These are phyloP conservation scores for Pseudozyma sp. DNA, from an alignment of 1,284 basidiomycete genomes.

Conservation along the genomic window DNA sequence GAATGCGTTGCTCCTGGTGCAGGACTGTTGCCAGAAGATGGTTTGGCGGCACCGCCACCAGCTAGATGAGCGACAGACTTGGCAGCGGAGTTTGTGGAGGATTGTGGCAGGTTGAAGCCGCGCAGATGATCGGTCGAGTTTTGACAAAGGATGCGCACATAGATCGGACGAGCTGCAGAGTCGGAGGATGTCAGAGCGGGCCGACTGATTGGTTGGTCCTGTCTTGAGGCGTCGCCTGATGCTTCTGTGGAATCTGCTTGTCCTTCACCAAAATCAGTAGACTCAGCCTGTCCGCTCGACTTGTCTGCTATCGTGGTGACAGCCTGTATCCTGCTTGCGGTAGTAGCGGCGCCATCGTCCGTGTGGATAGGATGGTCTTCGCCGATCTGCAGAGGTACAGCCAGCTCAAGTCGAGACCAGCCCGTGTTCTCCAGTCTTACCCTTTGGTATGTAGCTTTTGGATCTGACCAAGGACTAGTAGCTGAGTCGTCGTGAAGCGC, in stretches of 20 bases:
- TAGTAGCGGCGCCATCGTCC: not conserved
- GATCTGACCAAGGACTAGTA: constrained; percentile 60
- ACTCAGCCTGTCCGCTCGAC: constrained; percentile 5
- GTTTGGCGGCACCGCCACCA: constrained; percentile 21
- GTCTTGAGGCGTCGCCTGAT: too few relatives aligned
- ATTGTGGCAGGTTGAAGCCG: constrained; percentile 26
- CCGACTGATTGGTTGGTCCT: not conserved
- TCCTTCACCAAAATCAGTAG: constrained; percentile 37
- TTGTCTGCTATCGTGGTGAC: not conserved
- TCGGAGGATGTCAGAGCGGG: constrained; percentile 8
- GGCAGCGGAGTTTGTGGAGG: constrained; percentile 15
- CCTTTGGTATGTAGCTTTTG: constrained; percentile 68
- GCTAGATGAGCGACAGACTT: constrained; percentile 37
- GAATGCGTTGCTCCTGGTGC: constrained; percentile 11
- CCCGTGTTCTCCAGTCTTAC: constrained; percentile 72
- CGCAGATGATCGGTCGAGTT: constrained; percentile 59
- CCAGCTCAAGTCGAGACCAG: constrained; percentile 71
- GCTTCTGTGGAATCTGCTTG: constrained; percentile 33
- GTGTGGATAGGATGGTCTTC: not conserved
- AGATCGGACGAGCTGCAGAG: constrained; percentile 27
- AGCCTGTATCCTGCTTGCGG: not conserved
- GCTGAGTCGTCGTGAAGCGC: constrained; percentile 46
- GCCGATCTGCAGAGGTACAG: constrained; percentile 37
- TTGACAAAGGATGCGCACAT: constrained; percentile 56
- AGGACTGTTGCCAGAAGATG: constrained; percentile 11